Base-by-base conservation (phyloP, 169 alveolate genomes). In the Toxoplasma gondii region DNA sequence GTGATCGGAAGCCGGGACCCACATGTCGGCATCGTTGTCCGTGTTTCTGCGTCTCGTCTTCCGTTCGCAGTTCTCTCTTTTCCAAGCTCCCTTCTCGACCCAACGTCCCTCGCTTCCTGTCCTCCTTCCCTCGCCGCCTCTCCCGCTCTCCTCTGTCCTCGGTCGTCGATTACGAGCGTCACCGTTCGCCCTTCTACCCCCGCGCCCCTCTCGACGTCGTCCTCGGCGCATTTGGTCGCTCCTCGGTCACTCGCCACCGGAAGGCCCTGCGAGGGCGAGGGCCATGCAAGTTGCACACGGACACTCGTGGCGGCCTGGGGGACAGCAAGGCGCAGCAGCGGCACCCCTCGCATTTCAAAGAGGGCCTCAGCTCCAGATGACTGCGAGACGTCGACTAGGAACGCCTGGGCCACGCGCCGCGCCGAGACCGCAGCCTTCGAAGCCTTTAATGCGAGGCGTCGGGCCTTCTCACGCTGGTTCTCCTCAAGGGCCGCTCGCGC, bases 261-360 rank as follows among this genome's bases (percentile, higher is more conserved):
- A 27, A 38, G 43, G 86, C 39, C 44, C 86, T 78, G 86, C 39
- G 38, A 69, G 58, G 58, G 82, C 82, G 82, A 16, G 9, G 86
- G 86, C 86, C 39, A 36, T 9, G 22, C 86, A 45, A 78, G 86
- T 19, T 38, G 49, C 44, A 19, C 43, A 12, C 86, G 86, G 39
- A n/a, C 45, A n/a, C 49, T 78, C 86, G 86, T 45, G 29, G 86
- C 86, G 12, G 86, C 86, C 45, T 78, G 49, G 44, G 86, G 86
- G 29, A 78, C 10, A 7, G 49, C 22, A 45, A 78, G 44, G 49
- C 86, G 86, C 4, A 78, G 45, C 39, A 78, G 44, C 27, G 86
- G 86, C 27, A 78, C 45, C n/a, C 86, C 44, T 17, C n/a, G 86
- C 19, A 78, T 17, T n/a, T 78, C 86, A 16, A 19, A 38, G 49